phyloP scores from a whole-genome alignment of 1,284 basidiomycete genomes.

The Pseudozyma hubeiensis region DNA sequence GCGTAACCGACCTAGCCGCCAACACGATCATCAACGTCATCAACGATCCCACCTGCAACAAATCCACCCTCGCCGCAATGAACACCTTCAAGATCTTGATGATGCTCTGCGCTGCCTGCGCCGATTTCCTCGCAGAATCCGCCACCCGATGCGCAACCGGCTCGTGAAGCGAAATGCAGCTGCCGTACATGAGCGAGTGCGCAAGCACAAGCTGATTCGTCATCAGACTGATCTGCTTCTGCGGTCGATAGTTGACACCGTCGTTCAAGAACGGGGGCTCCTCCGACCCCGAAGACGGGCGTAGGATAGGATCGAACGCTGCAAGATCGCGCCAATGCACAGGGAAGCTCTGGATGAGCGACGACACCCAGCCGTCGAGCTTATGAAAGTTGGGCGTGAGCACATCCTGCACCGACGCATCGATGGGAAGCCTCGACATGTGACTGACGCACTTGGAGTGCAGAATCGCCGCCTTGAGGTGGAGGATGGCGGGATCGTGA shows the following conservation, averaged over 20 bases:
- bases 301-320: constrained; percentile 28
- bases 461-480: constrained; percentile 53
- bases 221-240: constrained; percentile 48
- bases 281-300: constrained; percentile 11
- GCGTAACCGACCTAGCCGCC: constrained; percentile 31
- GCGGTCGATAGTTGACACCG: constrained; percentile 42
- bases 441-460: constrained; percentile 44
- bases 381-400: constrained; percentile 42
- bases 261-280: constrained; percentile 45
- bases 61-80: constrained; percentile 38
- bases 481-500: constrained; percentile 43
- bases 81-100: constrained; percentile 52
- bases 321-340: constrained; percentile 38
- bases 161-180: constrained; percentile 50
- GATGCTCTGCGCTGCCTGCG: constrained; percentile 40
- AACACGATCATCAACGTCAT: constrained; percentile 50
- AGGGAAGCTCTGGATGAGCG: constrained; percentile 46
- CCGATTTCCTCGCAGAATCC: constrained; percentile 43
- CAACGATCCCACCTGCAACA: constrained; percentile 36
- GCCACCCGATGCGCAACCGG: constrained; percentile 42
- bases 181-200: constrained; percentile 42
- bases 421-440: constrained; percentile 46
- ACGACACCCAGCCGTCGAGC: constrained; percentile 30
- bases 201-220: constrained; percentile 48
- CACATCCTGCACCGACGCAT: constrained; percentile 36